phyloP scores from a whole-genome alignment of 306 rosid species.

The Citrullus colocynthis region DNA sequence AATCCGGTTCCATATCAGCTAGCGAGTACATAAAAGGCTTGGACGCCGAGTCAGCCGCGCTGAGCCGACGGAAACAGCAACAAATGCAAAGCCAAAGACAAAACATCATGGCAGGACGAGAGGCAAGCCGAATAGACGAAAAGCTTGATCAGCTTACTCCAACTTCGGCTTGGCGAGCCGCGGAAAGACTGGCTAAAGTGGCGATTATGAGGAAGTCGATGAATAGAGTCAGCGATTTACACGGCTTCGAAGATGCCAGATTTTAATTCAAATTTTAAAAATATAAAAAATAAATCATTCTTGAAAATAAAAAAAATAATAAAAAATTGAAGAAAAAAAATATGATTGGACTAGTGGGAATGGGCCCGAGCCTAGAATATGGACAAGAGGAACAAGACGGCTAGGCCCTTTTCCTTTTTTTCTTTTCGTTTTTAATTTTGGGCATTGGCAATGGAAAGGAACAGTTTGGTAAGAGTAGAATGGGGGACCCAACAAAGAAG shows the following conservation, averaged over 20 bases:
- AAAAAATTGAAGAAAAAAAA: not conserved
- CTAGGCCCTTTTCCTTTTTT: slow-evolving; percentile 32
- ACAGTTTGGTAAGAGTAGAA: not conserved
- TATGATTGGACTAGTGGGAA: slow-evolving; percentile 1
- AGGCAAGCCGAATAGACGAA: slow-evolving; percentile 22
- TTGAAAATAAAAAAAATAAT: not conserved
- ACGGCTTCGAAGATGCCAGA: slow-evolving; percentile 97
- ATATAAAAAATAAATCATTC: not conserved
- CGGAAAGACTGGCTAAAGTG: slow-evolving; percentile 82
- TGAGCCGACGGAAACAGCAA: slow-evolving; percentile 36
- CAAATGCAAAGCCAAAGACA: slow-evolving; percentile 23
- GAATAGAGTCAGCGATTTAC: slow-evolving; percentile 97
- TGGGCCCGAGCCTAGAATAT: slow-evolving; percentile 38
- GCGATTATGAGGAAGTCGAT: slow-evolving; percentile 91
- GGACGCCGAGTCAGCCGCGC: slow-evolving; percentile 54
- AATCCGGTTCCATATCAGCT: slow-evolving; percentile 32
- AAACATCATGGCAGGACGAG: slow-evolving; percentile 3
- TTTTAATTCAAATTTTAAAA: slow-evolving; percentile 37
- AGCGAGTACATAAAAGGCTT: slow-evolving; percentile 47
- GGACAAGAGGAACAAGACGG: slow-evolving; percentile 47
- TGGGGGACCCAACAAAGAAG: slow-evolving; percentile 7
- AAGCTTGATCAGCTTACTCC: slow-evolving; percentile 79
- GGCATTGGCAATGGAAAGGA: not conserved
- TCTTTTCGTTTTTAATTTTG: not conserved
- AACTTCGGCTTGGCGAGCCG: slow-evolving; percentile 96